These are phyloP conservation scores for Paramecium octaurelia DNA, from an alignment of 73 alveolate species.

Conservation along the genomic window DNA sequence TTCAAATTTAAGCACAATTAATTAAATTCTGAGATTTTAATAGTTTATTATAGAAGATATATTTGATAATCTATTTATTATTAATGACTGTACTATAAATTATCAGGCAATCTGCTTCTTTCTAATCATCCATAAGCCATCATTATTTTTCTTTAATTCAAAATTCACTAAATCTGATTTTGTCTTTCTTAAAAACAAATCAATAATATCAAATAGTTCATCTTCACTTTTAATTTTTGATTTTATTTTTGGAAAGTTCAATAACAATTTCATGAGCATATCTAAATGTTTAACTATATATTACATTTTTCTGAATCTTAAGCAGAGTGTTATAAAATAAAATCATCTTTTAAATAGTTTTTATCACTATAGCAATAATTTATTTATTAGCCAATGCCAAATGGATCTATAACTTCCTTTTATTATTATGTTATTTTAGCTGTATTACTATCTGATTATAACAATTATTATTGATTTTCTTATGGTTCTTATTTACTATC, in stretches of 20 bases:
- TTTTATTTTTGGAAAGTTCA: constrained; percentile 20
- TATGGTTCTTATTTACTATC: background rate
- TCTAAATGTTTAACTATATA: background rate
- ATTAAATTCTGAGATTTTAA: too few species aligned
- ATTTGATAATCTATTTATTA: background rate
- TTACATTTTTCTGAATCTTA: constrained; percentile 20
- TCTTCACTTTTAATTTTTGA: background rate
- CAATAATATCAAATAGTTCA: background rate
- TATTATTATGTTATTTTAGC: background rate
- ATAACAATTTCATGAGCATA: background rate
- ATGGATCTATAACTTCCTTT: constrained; percentile 14
- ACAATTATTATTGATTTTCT: background rate
- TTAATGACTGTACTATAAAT: background rate
- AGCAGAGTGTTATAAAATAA: background rate
- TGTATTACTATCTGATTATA: background rate
- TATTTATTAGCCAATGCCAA: background rate
- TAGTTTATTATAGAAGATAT: background rate
- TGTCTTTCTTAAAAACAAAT: background rate
- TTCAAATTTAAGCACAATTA: too few species aligned
- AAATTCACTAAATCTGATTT: background rate
- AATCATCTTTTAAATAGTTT: background rate
- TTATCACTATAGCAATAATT: constrained; percentile 18
- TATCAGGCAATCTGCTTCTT: background rate
- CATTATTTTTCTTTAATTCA: background rate
- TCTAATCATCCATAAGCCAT: background rate